Base-by-base conservation (phyloP, 495 filamentous ascomycete genomes). In the Talaromyces ruber region DNA sequence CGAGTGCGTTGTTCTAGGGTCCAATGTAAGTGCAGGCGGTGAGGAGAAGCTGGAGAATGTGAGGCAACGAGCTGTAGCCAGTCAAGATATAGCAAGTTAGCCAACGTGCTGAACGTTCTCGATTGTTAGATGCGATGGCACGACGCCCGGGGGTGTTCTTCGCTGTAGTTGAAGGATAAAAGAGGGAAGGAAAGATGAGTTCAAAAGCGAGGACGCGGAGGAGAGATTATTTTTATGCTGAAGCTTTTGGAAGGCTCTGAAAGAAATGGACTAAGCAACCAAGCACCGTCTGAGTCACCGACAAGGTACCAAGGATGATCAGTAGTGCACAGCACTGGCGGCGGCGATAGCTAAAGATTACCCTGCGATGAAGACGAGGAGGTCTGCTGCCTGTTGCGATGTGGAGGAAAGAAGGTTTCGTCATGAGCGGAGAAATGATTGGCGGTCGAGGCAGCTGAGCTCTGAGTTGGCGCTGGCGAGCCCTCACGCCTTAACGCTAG, bases 1-100 rank as follows among this genome's bases (percentile, higher is more conserved):
- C 57, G 24, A 21, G 37, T 59, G 57, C 25, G 57, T 59, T 59
- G 57, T 59, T 59, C 57, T 24, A 28, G 37, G 14, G 26, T 34
- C 12, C 54, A 21, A 57, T 14, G 54, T 11, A 57, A 29, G 34
- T 57, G 54, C 54, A 57, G 54, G 54, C 54, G 54, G 54, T 57
- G 54, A 57, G 29, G 54, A 57, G 26, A 22, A 25, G 14, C 28
- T 16, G 54, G 26, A 34, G 54, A 34, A 34, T 57, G 54, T 57
- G 29, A 57, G 54, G 54, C 54, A 57, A 30, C 28, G 54, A 57
- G 29, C n/a, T 57, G 29, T 14, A 34, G 54, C 29, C 26, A 57
- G 54, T 29, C 54, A 34, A 57, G 54, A 34, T 57, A 14, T n/a
- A 34, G 26, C 14, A 57, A 57, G 54, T 57, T 25, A 57, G 54